phyloP scores from a whole-genome alignment of 345 rosid genomes.

The Lenwebbia sp. region DNA sequence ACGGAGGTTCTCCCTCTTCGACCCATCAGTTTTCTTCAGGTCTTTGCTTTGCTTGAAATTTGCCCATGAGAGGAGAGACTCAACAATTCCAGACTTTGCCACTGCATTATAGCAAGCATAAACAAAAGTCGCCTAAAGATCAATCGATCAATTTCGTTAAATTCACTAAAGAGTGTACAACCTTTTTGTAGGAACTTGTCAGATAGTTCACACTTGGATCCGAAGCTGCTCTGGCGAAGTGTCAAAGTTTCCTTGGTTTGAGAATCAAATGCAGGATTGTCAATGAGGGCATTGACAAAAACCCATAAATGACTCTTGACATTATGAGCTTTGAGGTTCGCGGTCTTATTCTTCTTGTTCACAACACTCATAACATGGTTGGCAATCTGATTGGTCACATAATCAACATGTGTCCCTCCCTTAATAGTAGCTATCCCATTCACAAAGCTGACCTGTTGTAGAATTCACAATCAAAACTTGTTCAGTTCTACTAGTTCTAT shows the following conservation, averaged over 20 bases:
- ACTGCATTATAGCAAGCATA: slow-evolving; percentile 28
- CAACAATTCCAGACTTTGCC: slow-evolving; percentile 70
- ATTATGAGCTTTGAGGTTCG: slow-evolving; percentile 66
- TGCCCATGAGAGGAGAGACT: slow-evolving; percentile 83
- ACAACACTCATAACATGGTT: slow-evolving; percentile 59
- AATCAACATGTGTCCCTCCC: slow-evolving; percentile 97
- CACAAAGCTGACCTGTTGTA: slow-evolving; percentile 86
- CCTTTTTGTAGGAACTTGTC: slow-evolving; percentile 87
- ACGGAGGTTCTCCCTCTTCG: slow-evolving; percentile 46
- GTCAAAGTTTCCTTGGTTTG: slow-evolving; percentile 98
- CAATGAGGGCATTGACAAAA: slow-evolving; percentile 92
- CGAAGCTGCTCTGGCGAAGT: slow-evolving; percentile 90
- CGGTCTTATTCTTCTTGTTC: slow-evolving; percentile 81
- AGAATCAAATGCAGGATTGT: slow-evolving; percentile 98
- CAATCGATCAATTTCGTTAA: background rate
- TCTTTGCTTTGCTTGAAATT: slow-evolving; percentile 77
- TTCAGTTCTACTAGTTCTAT: background rate
- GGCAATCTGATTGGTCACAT: slow-evolving; percentile 76
- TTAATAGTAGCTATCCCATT: slow-evolving; percentile 81
- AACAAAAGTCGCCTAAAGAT: background rate
- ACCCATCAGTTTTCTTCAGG: slow-evolving; percentile 84
- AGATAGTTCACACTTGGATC: slow-evolving; percentile 80
- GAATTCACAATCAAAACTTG: background rate
- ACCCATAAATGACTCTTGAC: slow-evolving; percentile 95
- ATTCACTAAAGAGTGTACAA: background rate